Percentiles rank a stretch among this genome's conserved stretches.
These are phyloP conservation scores for Scolecobasidium constrictum DNA, from an alignment of 2,329 filamentous ascomycete species.

Conservation along the genomic window DNA sequence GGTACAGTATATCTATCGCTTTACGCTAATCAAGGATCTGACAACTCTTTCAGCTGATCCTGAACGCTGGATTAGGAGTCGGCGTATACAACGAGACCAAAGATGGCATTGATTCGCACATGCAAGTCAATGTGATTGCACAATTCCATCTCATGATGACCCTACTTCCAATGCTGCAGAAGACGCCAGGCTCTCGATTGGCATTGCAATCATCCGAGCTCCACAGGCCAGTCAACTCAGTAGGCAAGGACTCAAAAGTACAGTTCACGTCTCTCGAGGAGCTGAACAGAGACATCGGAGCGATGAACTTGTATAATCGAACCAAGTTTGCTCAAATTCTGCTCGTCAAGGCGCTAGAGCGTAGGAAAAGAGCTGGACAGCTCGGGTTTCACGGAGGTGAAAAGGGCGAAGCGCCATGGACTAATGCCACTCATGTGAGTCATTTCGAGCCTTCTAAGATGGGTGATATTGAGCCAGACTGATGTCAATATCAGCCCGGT, in stretches of 20 bases:
- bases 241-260: conserved; percentile 17
- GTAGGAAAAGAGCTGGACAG: conserved; percentile 26
- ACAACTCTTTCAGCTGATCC: conserved; percentile 22
- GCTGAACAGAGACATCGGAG: conserved; percentile 39
- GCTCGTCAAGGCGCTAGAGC: conserved; percentile 31
- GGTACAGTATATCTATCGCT: conserved; percentile 9
- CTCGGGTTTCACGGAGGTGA: conserved; percentile 20
- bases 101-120: conserved; percentile 40
- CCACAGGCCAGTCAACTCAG: conserved; percentile 25
- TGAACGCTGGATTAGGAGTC: conserved; percentile 40
- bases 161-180: conserved; percentile 33
- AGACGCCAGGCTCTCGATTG: conserved; percentile 34
- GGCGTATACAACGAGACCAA: conserved; percentile 37
- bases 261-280: conserved; percentile 35
- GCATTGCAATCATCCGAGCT: conserved; percentile 41
- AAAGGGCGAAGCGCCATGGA: conserved; percentile 24
- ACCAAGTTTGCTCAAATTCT: conserved; percentile 40
- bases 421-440: conserved; percentile 40
- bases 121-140: conserved; percentile 40
- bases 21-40: neutral
- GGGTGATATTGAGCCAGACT: too few species aligned
- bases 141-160: conserved; percentile 38
- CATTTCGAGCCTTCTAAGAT: too few species aligned
- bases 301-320: conserved; percentile 37
- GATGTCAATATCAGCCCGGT: too few species aligned